These are phyloP conservation scores for Pseudogymnoascus sp. DNA, from an alignment of 2,329 filamentous ascomycete species.

Conservation along the genomic window DNA sequence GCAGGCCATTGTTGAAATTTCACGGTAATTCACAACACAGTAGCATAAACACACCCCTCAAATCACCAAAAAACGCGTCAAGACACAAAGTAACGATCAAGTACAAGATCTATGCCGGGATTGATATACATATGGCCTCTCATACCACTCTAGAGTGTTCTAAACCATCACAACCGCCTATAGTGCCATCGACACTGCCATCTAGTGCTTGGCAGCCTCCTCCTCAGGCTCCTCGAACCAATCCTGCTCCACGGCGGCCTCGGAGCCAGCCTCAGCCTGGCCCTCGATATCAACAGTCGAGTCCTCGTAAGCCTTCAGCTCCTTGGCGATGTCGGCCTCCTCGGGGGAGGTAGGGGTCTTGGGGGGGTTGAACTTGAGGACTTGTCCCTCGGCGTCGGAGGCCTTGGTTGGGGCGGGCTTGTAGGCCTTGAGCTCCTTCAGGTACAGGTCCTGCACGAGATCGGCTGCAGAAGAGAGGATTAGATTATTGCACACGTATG, in stretches of 20 bases:
- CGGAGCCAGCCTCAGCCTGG: constrained; percentile 56
- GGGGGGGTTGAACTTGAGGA: constrained; percentile 77
- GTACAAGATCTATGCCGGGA: constrained; percentile 7
- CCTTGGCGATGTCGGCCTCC: constrained; percentile 85
- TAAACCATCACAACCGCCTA: constrained; percentile 6
- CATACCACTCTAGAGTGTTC: constrained; percentile 7
- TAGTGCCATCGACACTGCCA: not conserved
- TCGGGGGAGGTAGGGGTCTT: constrained; percentile 81
- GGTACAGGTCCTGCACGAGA: constrained; percentile 94
- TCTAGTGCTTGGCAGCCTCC: constrained; percentile 32
- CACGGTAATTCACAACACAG: not conserved
- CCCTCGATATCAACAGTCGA: constrained; percentile 94
- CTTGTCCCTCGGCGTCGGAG: constrained; percentile 79
- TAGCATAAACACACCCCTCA: not conserved
- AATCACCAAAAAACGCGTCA: not conserved
- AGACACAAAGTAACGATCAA: constrained; percentile 4
- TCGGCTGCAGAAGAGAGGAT: constrained; percentile 57
- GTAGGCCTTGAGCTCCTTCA: constrained; percentile 92
- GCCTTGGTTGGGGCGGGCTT: constrained; percentile 79
- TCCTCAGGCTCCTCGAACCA: constrained; percentile 75
- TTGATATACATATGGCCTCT: constrained; percentile 11
- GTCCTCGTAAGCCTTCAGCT: constrained; percentile 88
- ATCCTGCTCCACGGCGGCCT: constrained; percentile 50
- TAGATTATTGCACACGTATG: not conserved
- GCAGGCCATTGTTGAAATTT: not conserved